Percentiles rank a stretch among this genome's conserved stretches.
These are phyloP conservation scores for Blastocystis sp. DNA, from an alignment of 352 stramenopile genomes.

Conservation along the genomic window DNA sequence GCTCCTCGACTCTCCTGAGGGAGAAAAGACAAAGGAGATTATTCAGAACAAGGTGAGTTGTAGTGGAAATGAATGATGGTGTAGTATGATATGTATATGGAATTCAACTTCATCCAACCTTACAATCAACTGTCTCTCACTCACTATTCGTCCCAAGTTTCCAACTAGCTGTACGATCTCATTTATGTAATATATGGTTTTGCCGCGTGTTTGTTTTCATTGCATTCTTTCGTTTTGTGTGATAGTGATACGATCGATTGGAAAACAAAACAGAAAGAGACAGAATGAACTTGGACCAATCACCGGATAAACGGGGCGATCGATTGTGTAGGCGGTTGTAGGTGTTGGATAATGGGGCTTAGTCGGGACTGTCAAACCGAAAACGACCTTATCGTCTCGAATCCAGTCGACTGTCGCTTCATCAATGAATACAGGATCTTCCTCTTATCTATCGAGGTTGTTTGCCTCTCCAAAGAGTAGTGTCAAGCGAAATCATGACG, in stretches of 20 bases:
- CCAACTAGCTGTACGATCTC: not conserved
- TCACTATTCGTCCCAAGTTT: conserved; percentile 4
- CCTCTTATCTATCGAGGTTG: not conserved
- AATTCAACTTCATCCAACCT: conserved; percentile 31
- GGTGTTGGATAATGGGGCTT: not conserved
- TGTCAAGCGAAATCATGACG: not conserved
- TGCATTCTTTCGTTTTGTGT: not conserved
- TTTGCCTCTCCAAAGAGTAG: not conserved
- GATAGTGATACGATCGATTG: too few species aligned
- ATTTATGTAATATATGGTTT: conserved; percentile 45
- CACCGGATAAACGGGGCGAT: not conserved
- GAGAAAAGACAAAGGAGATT: not conserved
- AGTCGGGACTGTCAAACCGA: not conserved
- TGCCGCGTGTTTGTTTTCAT: not conserved
- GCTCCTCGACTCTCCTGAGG: not conserved
- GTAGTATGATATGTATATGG: conserved; percentile 43
- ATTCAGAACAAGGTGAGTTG: not conserved
- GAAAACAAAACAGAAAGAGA: too few species aligned
- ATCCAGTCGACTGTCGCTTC: not conserved
- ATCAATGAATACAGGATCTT: not conserved
- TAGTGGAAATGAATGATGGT: not conserved
- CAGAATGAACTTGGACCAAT: not conserved
- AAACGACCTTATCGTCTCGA: not conserved
- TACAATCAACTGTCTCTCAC: conserved; percentile 45
- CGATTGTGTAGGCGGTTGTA: not conserved